Evolutionary conservation across 768 basidiomycete species (phyloP).

Genomic region (Panaeolus papilionaceus): DNA sequence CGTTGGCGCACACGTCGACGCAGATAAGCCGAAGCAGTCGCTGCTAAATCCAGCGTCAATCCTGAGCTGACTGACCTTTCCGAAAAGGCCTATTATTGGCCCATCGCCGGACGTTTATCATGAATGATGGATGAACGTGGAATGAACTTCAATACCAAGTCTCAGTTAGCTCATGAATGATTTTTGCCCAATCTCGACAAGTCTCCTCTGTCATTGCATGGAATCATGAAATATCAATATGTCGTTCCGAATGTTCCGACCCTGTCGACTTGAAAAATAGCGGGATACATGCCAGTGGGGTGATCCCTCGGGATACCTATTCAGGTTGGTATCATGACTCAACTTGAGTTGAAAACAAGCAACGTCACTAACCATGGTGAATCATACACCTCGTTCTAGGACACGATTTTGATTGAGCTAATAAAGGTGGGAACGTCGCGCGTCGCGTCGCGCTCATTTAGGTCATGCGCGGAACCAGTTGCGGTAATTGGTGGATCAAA

Average conservation of each 20-base stretch:
- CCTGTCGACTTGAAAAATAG: not conserved
- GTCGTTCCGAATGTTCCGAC: not conserved
- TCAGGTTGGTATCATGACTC: too few relatives aligned
- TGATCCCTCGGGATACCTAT: too few relatives aligned
- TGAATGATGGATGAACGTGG: not conserved
- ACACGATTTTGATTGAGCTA: not conserved
- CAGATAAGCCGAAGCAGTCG: too few relatives aligned
- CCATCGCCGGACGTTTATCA: not conserved
- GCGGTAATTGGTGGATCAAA: not conserved
- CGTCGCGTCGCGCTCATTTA: slow-evolving; percentile 11
- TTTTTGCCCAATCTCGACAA: not conserved
- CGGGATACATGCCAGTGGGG: too few relatives aligned
- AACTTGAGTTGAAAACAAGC: too few relatives aligned
- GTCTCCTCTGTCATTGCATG: not conserved
- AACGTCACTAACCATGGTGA: not conserved
- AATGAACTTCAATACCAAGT: not conserved
- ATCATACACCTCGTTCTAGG: not conserved
- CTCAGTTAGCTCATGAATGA: not conserved
- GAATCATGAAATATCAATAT: not conserved
- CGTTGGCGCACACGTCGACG: too few relatives aligned
- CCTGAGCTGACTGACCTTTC: not conserved
- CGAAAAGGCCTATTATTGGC: not conserved
- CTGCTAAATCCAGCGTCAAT: too few relatives aligned
- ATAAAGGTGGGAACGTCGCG: slow-evolving; percentile 9
- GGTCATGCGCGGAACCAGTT: not conserved